phyloP scores from a whole-genome alignment of 2,329 filamentous ascomycete genomes.

The Pseudopyricularia cyperi region DNA sequence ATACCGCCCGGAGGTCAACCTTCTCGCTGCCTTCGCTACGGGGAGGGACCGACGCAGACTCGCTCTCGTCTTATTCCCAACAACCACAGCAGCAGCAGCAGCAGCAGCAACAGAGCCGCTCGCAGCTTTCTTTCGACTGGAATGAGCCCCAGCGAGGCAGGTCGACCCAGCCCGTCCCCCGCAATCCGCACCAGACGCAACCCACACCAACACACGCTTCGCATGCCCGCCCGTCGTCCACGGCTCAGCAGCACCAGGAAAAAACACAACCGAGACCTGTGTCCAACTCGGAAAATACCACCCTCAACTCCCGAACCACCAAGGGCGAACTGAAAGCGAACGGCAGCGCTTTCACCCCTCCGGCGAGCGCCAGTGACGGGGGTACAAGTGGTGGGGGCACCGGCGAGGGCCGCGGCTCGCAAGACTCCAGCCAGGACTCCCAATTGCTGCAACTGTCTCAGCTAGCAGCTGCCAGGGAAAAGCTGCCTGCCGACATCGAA shows the following conservation, averaged over 20 bases:
- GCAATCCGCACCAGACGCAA: background rate
- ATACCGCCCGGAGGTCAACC: background rate
- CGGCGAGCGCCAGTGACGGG: conserved; percentile 27
- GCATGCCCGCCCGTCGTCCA: background rate
- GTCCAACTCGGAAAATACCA: conserved; percentile 22
- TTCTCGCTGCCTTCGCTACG: conserved; percentile 2
- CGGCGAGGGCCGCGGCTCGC: conserved; percentile 15
- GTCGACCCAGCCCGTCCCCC: background rate
- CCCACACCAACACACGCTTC: background rate
- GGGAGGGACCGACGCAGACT: background rate
- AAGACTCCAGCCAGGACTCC: conserved; percentile 34
- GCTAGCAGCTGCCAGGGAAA: conserved; percentile 39
- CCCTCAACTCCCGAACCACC: conserved; percentile 20
- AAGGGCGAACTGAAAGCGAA: conserved; percentile 21
- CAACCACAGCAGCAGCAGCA: background rate
- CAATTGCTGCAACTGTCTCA: conserved; percentile 46
- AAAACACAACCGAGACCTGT: background rate
- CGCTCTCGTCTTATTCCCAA: background rate
- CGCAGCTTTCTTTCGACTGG: background rate
- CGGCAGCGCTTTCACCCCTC: conserved; percentile 29
- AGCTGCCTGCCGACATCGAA: conserved; percentile 26
- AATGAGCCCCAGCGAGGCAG: background rate
- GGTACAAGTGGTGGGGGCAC: conserved; percentile 21
- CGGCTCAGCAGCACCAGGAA: background rate
- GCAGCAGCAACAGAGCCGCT: background rate